A percentile compares a stretch with the other conserved stretches of the same genome.
Conservation (phyloP, 169 alveolate species). For the Cryptosporidium ubiquitum region DNA sequence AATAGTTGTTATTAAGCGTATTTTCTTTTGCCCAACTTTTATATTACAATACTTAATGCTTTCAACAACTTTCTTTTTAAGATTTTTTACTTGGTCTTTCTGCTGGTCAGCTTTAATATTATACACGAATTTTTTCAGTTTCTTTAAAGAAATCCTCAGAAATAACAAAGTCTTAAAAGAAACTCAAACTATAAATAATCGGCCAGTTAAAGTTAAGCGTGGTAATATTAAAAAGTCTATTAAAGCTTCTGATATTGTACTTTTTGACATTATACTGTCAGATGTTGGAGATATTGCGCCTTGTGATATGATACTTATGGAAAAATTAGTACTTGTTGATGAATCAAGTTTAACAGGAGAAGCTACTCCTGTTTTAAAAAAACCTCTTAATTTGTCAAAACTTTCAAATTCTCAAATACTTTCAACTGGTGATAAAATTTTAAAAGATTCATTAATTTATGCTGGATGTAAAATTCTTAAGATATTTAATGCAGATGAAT, state of each 20-base stretch:
- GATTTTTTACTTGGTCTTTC: conserved; percentile 35
- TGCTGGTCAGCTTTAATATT: conserved; percentile 47
- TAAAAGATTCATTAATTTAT: conserved; percentile 13
- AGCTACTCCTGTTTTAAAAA: conserved; percentile 86
- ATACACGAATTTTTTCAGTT: conserved; percentile 9
- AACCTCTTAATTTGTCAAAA: conserved; percentile 76
- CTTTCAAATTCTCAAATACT: conserved; percentile 3
- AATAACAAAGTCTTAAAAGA: conserved; percentile 8
- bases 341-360: conserved; percentile 91
- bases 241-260: conserved; percentile 35
- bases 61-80: conserved; percentile 42
- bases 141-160: conserved; percentile 9
- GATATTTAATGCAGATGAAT: not conserved
- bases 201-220: conserved; percentile 8
- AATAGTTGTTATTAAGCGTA: not conserved
- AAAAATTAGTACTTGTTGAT: conserved; percentile 86
- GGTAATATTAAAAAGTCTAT: not conserved
- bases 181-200: not conserved
- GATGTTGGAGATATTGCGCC: conserved; percentile 79
- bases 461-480: conserved; percentile 48
- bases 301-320: conserved; percentile 86
- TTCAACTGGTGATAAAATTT: not conserved
- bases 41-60: conserved; percentile 53
- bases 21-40: conserved; percentile 20
- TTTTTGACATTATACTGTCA: conserved; percentile 10